phyloP scores from a whole-genome alignment of 768 basidiomycete species.

The Suillus cothurnatus region DNA sequence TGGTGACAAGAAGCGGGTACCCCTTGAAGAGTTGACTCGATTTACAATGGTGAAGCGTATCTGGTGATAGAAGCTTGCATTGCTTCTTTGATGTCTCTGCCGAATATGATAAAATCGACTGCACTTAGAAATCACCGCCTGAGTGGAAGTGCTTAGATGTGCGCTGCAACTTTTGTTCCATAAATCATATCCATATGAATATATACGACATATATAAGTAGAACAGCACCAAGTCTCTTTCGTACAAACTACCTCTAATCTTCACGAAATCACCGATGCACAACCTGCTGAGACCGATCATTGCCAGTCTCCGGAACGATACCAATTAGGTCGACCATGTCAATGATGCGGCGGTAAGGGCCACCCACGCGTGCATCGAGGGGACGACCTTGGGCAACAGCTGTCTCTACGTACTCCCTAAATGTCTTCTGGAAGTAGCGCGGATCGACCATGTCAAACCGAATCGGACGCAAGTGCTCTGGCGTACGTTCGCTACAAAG shows the following conservation, averaged over 20 bases:
- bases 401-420: slow-evolving; percentile 2
- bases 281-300: not conserved
- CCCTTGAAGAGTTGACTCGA: slow-evolving; percentile 86
- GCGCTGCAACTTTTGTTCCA: not conserved
- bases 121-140: not conserved
- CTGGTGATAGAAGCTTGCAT: slow-evolving; percentile 43
- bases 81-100: not conserved
- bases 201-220: not conserved
- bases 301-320: slow-evolving; percentile 9
- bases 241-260: too few species aligned
- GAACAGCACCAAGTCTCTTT: not conserved
- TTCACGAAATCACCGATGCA: not conserved
- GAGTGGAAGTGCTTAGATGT: not conserved
- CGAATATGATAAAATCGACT: not conserved
- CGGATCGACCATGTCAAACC: slow-evolving; percentile 13
- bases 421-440: not conserved
- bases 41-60: slow-evolving; percentile 98
- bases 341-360: slow-evolving; percentile 9
- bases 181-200: not conserved
- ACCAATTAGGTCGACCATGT: not conserved
- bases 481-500: slow-evolving; percentile 3
- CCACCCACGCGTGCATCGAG: slow-evolving; percentile 15
- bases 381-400: slow-evolving; percentile 11
- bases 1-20: slow-evolving; percentile 52
- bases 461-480: slow-evolving; percentile 10